phyloP scores from a whole-genome alignment of 192 early-diverging fungal species.

The Coemansia sp. region DNA sequence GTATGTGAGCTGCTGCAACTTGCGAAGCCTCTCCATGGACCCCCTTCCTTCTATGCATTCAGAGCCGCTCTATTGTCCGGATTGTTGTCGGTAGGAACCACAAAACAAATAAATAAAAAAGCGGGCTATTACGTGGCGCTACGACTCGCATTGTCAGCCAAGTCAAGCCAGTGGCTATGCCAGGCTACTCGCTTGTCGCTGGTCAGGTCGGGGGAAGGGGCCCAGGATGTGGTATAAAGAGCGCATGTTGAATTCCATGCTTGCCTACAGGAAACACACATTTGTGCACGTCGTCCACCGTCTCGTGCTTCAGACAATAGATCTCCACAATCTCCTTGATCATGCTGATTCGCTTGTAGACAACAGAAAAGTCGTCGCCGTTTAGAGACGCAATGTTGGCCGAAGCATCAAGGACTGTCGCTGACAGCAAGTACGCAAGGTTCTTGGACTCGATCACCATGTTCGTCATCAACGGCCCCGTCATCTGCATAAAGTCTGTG shows the following conservation, averaged over 20 bases:
- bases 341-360: slow-evolving; percentile 37
- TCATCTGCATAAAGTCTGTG: slow-evolving; percentile 41
- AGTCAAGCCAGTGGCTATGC: background rate
- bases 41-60: too few relatives aligned
- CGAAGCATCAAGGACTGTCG: slow-evolving; percentile 39
- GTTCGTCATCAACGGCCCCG: slow-evolving; percentile 39
- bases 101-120: background rate
- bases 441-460: slow-evolving; percentile 29
- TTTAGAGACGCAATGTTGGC: slow-evolving; percentile 48
- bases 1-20: too few relatives aligned
- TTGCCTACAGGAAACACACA: slow-evolving; percentile 36
- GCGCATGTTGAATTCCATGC: slow-evolving; percentile 32
- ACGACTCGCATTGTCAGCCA: background rate
- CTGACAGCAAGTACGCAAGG: slow-evolving; percentile 37
- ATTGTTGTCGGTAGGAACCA: background rate
- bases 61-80: background rate
- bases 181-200: background rate
- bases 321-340: slow-evolving; percentile 33
- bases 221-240: slow-evolving; percentile 9
- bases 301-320: slow-evolving; percentile 15
- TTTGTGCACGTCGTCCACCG: slow-evolving; percentile 31
- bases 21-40: too few relatives aligned
- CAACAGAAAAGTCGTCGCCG: slow-evolving; percentile 44
- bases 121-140: background rate
- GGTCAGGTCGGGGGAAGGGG: background rate